Conservation (phyloP, 2,329 filamentous ascomycete genomes). For the Ophiostoma quercus region DNA sequence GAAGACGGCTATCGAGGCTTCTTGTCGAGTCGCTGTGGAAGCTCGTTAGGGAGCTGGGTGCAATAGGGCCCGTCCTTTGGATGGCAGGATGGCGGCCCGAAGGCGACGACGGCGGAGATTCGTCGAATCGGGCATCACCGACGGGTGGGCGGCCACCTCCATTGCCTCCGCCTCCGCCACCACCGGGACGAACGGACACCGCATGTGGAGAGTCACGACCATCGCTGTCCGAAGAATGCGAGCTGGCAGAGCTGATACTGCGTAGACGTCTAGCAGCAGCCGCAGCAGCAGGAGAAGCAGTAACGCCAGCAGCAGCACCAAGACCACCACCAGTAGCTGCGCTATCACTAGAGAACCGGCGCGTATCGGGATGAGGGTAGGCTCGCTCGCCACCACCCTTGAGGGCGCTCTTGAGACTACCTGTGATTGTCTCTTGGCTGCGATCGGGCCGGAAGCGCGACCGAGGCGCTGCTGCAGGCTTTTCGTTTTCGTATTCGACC, state of each 20-base stretch:
- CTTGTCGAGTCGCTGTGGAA: conserved; percentile 4
- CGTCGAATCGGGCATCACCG: neutral
- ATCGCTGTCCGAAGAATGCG: neutral
- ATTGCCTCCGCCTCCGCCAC: neutral
- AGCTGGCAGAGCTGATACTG: conserved; percentile 10
- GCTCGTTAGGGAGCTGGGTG: neutral
- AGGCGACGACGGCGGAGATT: neutral
- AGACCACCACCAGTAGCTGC: neutral
- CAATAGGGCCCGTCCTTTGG: neutral
- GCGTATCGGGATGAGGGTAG: neutral
- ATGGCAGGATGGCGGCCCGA: conserved; percentile 2
- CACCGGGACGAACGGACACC: neutral
- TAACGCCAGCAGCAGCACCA: neutral
- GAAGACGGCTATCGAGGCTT: neutral
- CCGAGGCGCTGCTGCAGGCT: neutral
- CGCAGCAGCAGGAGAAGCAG: neutral
- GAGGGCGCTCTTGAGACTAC: neutral
- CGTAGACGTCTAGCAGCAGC: neutral
- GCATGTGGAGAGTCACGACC: neutral
- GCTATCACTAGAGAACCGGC: neutral
- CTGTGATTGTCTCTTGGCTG: neutral
- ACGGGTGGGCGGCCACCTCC: neutral
- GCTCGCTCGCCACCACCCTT: neutral
- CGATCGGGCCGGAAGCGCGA: neutral
- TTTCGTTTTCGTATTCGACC: conserved; percentile 5